These are phyloP conservation scores for Plectosphaerella cucumerina DNA, from an alignment of 2,329 filamentous ascomycete genomes.

Conservation along the genomic window DNA sequence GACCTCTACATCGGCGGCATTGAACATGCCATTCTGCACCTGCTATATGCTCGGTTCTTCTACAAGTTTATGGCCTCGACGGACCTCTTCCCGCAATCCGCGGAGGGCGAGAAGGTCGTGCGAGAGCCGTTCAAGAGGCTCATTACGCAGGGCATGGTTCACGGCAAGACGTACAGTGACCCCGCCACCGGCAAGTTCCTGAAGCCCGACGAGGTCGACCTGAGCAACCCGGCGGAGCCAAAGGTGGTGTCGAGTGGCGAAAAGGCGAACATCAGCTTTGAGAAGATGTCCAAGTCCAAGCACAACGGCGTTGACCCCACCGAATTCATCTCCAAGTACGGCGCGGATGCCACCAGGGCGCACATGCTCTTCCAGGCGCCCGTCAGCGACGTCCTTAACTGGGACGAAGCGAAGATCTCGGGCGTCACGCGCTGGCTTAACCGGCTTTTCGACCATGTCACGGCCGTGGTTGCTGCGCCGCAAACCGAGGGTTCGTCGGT, in stretches of 20 bases:
- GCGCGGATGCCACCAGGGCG: constrained; percentile 78
- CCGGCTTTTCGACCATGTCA: constrained; percentile 58
- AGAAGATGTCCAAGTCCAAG: constrained; percentile 97
- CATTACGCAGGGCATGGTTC: constrained; percentile 89
- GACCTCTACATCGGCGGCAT: constrained; percentile 88
- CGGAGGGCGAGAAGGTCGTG: constrained; percentile 23
- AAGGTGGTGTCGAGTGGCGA: constrained; percentile 58
- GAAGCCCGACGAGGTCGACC: constrained; percentile 69
- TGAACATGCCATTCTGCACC: constrained; percentile 85
- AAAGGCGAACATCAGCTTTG: constrained; percentile 60
- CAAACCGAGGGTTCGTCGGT: not conserved
- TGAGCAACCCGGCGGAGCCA: constrained; percentile 51
- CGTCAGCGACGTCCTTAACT: constrained; percentile 77
- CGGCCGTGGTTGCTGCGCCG: constrained; percentile 12
- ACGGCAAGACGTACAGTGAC: constrained; percentile 78
- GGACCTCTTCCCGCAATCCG: constrained; percentile 36
- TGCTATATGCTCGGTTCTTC: constrained; percentile 85
- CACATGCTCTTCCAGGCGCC: constrained; percentile 89
- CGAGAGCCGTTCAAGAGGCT: constrained; percentile 79
- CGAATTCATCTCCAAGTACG: constrained; percentile 66
- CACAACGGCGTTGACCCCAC: constrained; percentile 85
- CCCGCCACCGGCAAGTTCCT: constrained; percentile 73
- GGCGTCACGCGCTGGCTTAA: constrained; percentile 79
- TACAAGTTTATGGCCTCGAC: constrained; percentile 75
- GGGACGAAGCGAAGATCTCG: constrained; percentile 79